Evolutionary conservation across 1,284 basidiomycete genomes (phyloP), one percentile per base, ranked within the genome.

Genomic region (Trametes polyzona): DNA sequence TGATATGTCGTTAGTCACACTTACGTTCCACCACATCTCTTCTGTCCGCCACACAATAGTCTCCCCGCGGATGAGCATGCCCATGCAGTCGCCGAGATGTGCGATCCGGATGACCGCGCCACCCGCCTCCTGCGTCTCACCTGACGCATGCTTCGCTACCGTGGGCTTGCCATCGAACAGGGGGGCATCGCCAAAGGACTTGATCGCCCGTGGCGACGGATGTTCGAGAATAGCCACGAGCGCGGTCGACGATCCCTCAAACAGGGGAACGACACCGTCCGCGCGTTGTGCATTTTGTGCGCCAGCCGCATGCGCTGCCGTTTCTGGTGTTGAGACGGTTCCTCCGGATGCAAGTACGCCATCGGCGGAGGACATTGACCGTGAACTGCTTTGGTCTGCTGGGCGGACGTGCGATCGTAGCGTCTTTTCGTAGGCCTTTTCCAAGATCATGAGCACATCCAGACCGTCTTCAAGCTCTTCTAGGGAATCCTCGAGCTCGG

Each of bases 11-110:
- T 9, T 32, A 16, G 30, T 9, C 30, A 3, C 12, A 78, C 83
- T 72, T 67, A 86, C 84, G 32, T 77, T 80, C 82, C 95, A 96
- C 84, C 96, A 96, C 89, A 97, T 96, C 74, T 98, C 96, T 53
- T 92, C 84, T 42, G 88, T 93, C 37, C 95, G 82, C 86, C 95
- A 97, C 3, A 90, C 85, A 37, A 96, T 83, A 59, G 87, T 80
- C 14, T 90, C 88, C 4, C 83, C 82, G 6, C 94, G 83, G 26
- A 97, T 85, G 37, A 96, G 80, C 80, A 94, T 88, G 21, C 92
- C 86, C 80, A 90, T 88, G 69, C 93, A 96, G 71, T 98, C 96
- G 19, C 96, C 96, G 8, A 98, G 74, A 67, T 98, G 95, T 1
- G 95, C 96, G 30, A 98, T 88, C 51, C 88, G 84, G 40, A 98